These are phyloP conservation scores for Rusavskia elegans DNA, from an alignment of 495 filamentous ascomycete species.

Conservation along the genomic window DNA sequence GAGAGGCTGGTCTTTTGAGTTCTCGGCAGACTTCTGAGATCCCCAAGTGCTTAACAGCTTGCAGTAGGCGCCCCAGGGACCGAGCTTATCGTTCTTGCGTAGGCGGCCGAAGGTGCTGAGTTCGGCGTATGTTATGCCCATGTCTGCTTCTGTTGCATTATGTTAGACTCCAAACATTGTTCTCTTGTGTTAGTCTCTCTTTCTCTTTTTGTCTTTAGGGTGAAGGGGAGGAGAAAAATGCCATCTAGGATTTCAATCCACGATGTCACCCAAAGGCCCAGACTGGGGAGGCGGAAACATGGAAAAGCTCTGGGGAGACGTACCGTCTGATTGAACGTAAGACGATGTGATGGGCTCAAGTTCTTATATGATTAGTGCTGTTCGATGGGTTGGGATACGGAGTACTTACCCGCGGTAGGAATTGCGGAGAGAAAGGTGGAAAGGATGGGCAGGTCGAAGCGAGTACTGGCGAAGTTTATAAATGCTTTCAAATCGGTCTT, in stretches of 20 bases:
- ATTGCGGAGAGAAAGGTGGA: conserved; percentile 55
- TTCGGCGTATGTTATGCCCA: conserved; percentile 47
- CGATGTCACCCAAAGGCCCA: conserved; percentile 13
- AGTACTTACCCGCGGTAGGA: conserved; percentile 41
- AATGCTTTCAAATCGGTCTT: conserved; percentile 68
- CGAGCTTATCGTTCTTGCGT: conserved; percentile 56
- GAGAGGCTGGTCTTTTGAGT: conserved; percentile 6
- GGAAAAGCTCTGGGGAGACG: not conserved
- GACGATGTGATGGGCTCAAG: conserved; percentile 60
- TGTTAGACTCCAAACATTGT: too few species aligned
- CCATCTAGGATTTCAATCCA: conserved; percentile 19
- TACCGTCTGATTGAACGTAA: conserved; percentile 38
- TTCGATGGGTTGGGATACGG: too few species aligned
- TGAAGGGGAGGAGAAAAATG: too few species aligned
- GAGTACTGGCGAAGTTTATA: conserved; percentile 45
- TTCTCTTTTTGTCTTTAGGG: too few species aligned
- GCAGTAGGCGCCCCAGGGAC: conserved; percentile 42
- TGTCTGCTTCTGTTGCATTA: conserved; percentile 43
- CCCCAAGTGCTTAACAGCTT: conserved; percentile 19
- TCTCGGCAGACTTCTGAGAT: too few species aligned
- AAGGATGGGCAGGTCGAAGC: conserved; percentile 58
- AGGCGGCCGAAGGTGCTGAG: conserved; percentile 44
- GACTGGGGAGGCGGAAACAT: conserved; percentile 13
- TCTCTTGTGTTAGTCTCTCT: too few species aligned
- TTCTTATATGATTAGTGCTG: conserved; percentile 24